Evolutionary conservation across 805 yeast genomes (phyloP), one percentile per base, ranked within the genome.

Genomic region (Kregervanrija pseudodelftensis): DNA sequence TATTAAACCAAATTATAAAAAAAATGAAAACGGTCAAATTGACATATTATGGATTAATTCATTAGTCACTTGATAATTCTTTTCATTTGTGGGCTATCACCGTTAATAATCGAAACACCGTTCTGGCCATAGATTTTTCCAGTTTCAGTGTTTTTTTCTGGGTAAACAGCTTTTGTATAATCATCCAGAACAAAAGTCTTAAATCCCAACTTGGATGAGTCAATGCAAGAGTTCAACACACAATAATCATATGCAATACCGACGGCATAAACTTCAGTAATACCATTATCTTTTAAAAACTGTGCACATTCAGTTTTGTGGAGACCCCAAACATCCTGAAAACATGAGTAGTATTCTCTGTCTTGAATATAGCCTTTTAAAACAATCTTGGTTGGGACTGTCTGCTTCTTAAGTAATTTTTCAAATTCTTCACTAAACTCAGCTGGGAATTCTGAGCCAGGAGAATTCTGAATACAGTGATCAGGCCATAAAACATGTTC

Each of bases 231-330:
- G 57, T 80, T 73, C 53, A 79, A 65, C 3, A 91, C 97, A 61
- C 98, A 90, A 61, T 68, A 88, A 59, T 90, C 98, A 50, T 80
- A 79, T 0, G 97, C 96, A 15, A 90, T 55, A 0, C 97, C 98
- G 2, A 82, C 91, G 16, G 85, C 73, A 38, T 71, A 78, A 1
- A 89, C 88, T 36, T 79, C 74, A 2, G 74, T 70, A 37, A 87
- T 77, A 0, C 61, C 64, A 35, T 73, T 59, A 1, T 66, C 55
- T 22, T 57, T 60, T 49, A 90, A 68, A 36, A 72, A 64, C 1
- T 58, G 60, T 42, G 72, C 69, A 49, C 89, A 66, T 44, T 79
- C 90, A 0, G 97, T 89, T 37, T 76, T 68, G 55, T 83, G 82
- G 28, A 76, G 56, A 28, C 77, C 72, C 91, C 95, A 86, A 30